Conservation (phyloP, 2,329 filamentous ascomycete genomes). For the Pseudonectria buxi region DNA sequence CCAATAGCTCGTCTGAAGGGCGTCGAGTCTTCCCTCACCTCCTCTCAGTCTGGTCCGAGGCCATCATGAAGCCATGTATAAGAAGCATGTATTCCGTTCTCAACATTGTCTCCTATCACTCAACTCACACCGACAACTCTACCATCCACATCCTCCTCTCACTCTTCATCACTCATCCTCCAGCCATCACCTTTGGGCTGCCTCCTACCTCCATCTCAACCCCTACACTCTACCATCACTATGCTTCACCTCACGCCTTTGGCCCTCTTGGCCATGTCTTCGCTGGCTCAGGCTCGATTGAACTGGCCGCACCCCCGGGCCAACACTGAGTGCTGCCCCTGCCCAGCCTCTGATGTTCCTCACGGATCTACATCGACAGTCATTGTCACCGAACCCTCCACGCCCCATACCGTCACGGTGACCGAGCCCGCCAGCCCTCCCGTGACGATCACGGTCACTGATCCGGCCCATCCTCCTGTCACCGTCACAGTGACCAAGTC, state of each 20-base stretch:
- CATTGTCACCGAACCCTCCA: conserved; percentile 20
- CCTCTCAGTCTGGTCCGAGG: too few relatives aligned
- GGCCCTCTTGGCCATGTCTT: conserved; percentile 20
- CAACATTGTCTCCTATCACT: too few relatives aligned
- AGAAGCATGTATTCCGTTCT: too few relatives aligned
- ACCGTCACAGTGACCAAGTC: conserved; percentile 13
- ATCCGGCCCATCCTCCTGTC: background rate
- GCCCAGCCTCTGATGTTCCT: conserved; percentile 12
- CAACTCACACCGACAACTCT: too few relatives aligned
- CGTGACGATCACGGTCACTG: conserved; percentile 7
- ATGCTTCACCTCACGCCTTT: conserved; percentile 22
- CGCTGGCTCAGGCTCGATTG: conserved; percentile 21
- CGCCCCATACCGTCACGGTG: conserved; percentile 12
- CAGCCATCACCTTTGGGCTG: too few relatives aligned
- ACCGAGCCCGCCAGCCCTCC: conserved; percentile 7
- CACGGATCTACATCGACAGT: conserved; percentile 14
- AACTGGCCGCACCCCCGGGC: conserved; percentile 13
- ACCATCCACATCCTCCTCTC: too few relatives aligned
- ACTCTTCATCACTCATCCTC: too few relatives aligned
- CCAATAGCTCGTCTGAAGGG: too few relatives aligned
- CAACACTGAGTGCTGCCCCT: conserved; percentile 25
- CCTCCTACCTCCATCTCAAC: background rate
- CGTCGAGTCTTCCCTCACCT: too few relatives aligned
- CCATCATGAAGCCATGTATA: too few relatives aligned
- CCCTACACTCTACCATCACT: background rate